Conservation (phyloP, 2,329 filamentous ascomycete species). For the Talaromyces sp. region DNA sequence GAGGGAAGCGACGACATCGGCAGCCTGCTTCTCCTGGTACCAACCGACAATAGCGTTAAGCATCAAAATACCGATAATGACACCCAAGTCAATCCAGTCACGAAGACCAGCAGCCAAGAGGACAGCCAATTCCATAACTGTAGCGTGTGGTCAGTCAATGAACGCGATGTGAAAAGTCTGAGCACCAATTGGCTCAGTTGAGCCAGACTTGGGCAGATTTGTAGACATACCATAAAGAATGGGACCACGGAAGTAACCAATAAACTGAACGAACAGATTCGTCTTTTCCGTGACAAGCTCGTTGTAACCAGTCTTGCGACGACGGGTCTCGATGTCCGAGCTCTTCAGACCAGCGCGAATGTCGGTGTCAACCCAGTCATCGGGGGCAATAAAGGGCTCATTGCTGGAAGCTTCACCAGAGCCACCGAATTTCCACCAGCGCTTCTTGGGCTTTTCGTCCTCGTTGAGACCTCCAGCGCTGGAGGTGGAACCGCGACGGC, state of each 20-base stretch:
- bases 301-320: slow-evolving; percentile 64
- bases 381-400: slow-evolving; percentile 46
- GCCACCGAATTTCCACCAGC: slow-evolving; percentile 48
- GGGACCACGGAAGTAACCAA: slow-evolving; percentile 67
- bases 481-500: slow-evolving; percentile 44
- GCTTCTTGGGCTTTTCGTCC: slow-evolving; percentile 48
- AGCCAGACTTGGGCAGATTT: not conserved
- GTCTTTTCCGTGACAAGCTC: slow-evolving; percentile 67
- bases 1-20: slow-evolving; percentile 66
- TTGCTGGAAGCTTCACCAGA: slow-evolving; percentile 16
- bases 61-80: slow-evolving; percentile 67
- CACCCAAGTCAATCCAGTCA: slow-evolving; percentile 70
- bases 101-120: slow-evolving; percentile 65
- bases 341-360: slow-evolving; percentile 59
- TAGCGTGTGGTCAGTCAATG: not conserved
- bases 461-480: slow-evolving; percentile 39
- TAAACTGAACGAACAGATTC: slow-evolving; percentile 67
- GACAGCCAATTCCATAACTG: slow-evolving; percentile 67
- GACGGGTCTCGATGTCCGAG: slow-evolving; percentile 57
- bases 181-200: not conserved
- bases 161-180: not conserved
- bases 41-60: slow-evolving; percentile 71
- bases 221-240: slow-evolving; percentile 65
- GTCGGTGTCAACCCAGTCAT: slow-evolving; percentile 63
- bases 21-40: slow-evolving; percentile 74